Evolutionary conservation across 768 basidiomycete genomes (phyloP), one percentile per base, ranked within the genome.

Genomic region (Tylopilus cervinicoccineus): DNA sequence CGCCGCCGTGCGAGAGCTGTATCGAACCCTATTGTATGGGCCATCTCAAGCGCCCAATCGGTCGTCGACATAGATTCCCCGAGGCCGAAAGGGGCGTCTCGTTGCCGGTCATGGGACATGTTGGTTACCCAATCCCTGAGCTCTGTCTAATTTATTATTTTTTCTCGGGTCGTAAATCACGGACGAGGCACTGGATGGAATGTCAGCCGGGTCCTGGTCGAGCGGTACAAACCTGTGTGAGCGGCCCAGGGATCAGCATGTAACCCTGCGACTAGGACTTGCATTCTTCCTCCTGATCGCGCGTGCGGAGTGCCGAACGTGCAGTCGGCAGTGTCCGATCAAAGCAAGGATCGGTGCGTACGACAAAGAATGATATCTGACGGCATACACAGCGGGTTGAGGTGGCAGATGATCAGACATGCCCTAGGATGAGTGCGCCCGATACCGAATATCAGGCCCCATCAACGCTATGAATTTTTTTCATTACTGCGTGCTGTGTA

Each of bases 281-380:
- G 2, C 6, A 2, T 17, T 28, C 32, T 54, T 24, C 11, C 19
- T n/a, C 26, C 24, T 2, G 9, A 31, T 17, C n/a, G 9, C 13
- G 29, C 13, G 6, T 3, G 9, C 16, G 20, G 14, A n/a, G 19
- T 20, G 16, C 40, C 24, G 20, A 6, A 19, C 12, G 45, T 29
- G 31, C 19, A 23, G 43, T 40, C 33, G 53, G 47, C 38, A 13
- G 43, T 26, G 33, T 10, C 32, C n/a, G 48, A 57, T 50, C 37
- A 56, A 43, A 39, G 16, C 19, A 40, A 33, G 46, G 37, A 34
- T 34, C n/a, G 24, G 27, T 17, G 16, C 31, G 17, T 13, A 19
- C 38, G 28, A 33, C 28, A 19, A n/a, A 26, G 27, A 16, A 28
- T 26, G 29, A 19, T 41, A 28, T 29, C 28, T 22, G 16, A 28